Evolutionary conservation across 1,284 basidiomycete genomes (phyloP), one percentile per base, ranked within the genome.

Genomic region (Cutaneotrichosporon sp.): DNA sequence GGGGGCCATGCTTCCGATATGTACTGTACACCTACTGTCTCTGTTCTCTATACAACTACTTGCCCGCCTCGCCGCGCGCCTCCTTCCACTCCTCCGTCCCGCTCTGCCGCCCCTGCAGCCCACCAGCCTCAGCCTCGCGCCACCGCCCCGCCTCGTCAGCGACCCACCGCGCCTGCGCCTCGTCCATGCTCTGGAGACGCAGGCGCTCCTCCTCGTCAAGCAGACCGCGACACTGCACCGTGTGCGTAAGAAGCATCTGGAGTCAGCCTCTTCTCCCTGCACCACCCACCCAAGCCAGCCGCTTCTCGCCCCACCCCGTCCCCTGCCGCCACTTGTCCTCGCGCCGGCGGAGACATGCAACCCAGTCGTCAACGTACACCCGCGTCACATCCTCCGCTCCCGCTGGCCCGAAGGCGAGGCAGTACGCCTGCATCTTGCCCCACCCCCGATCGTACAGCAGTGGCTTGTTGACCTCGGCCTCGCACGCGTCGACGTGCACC

Each of bases 401-500:
- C 20, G 70, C 67, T 5, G 63, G 67, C 0, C 80, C 79, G 56
- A 81, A 80, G 5, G 82, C 81, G 25, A 83, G 52, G 65, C 79
- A 76, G 68, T 80, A 82, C 24, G 78, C 79, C 73, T 82, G 80
- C 65, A 77, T 76, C 74, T 83, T 83, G 3, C 80, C 81, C 82
- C 82, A 83, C 0, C 82, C 82, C 22, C 72, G 66, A 38, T 77
- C 79, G 67, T 83, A 83, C 33, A 83, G 67, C 11, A 80, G 61
- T 2, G 81, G 80, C 59, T 80, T 77, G 68, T 77, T 74, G 16
- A 73, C 72, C 2, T 77, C 75, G 20, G 75, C 79, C 68, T 83
- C 82, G 69, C 80, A 81, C 8, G 80, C 72, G 70, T 83, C 82
- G 18, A 82, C 72, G 64, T 83, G 82, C 18, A 82, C 74, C 82